Base-by-base conservation (phyloP, 2,329 filamentous ascomycete species). In the Aspergillus novoparasiticus region DNA sequence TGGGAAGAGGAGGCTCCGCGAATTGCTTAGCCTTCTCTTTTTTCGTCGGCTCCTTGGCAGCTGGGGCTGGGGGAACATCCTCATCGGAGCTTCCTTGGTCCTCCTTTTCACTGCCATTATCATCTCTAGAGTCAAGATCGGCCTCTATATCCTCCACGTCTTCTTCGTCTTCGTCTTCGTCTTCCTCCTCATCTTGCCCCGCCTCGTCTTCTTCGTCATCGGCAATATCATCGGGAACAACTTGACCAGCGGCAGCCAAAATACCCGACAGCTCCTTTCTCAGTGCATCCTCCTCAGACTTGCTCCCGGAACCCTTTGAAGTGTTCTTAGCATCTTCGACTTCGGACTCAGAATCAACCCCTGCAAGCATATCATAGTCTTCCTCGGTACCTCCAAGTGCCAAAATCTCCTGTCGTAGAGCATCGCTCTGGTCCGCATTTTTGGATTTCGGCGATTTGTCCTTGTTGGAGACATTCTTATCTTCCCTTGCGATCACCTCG, bases 371-470 rank as follows among this genome's bases (percentile, higher is more conserved):
- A 54, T 82, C 78, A 61, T 82, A 72, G 66, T 84, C 81, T 58
- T 84, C 82, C 66, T 82, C 75, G n/a, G 78, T 82, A 55, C 82
- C 82, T 36, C 82, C 82, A 58, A 84, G 76, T 6, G 77, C 78
- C 64, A 81, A 64, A 64, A 84, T 80, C 64, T 83, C 81, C 63
- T 78, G 73, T 56, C 78, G 73, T 45, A 83, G 71, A 41, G 71
- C 69, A 66, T 78, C 73, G 39, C 75, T 69, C 4, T 68, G 64
- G 10, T 68, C 66, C 19, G 66, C 61, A 45, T 69, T 69, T 53
- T 66, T 66, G 8, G 65, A 57, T 23, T 71, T 69, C 14, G 61
- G 57, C 16, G 65, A 60, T 34, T 71, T 73, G 19, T 64, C 46
- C 48, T 71, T 72, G 51, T 58, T 66, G 30, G 57, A 28, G 43